Conservation (phyloP, 1,284 basidiomycete species). For the Cystobasidium sp. region DNA sequence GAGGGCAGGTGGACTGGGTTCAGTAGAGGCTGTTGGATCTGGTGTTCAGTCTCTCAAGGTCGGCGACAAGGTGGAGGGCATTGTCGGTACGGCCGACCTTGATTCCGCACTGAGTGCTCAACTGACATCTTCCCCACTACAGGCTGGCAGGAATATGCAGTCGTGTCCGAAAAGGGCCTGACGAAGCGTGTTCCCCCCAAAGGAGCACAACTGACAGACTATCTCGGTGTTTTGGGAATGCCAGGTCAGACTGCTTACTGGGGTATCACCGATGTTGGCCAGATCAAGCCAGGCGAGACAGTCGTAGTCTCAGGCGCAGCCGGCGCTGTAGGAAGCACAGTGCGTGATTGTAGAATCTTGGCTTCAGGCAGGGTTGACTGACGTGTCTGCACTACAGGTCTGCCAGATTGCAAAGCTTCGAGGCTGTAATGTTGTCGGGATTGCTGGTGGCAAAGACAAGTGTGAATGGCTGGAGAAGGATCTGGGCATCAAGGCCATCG, state of each 20-base stretch:
- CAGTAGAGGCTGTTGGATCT: slow-evolving; percentile 42
- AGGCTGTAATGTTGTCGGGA: slow-evolving; percentile 74
- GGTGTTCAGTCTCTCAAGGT: slow-evolving; percentile 28
- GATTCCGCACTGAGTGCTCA: background rate
- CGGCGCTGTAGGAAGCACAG: slow-evolving; percentile 70
- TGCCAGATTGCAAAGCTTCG: slow-evolving; percentile 56
- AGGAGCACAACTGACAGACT: slow-evolving; percentile 48
- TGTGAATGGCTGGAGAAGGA: slow-evolving; percentile 79
- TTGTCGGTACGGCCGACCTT: slow-evolving; percentile 11
- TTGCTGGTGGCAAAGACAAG: slow-evolving; percentile 78
- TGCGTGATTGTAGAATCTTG: slow-evolving; percentile 49
- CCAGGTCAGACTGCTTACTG: slow-evolving; percentile 57
- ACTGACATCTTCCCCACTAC: background rate
- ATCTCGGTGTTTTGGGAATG: slow-evolving; percentile 56
- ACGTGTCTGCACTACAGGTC: slow-evolving; percentile 31
- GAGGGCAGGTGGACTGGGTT: slow-evolving; percentile 49
- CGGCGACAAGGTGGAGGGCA: slow-evolving; percentile 43
- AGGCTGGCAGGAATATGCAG: slow-evolving; percentile 50
- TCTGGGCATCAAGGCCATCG: slow-evolving; percentile 76
- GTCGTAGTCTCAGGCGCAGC: slow-evolving; percentile 86
- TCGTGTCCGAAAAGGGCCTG: slow-evolving; percentile 44
- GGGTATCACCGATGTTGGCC: slow-evolving; percentile 79
- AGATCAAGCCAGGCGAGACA: slow-evolving; percentile 78
- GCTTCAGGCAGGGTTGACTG: background rate
- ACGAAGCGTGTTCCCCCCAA: slow-evolving; percentile 44